phyloP scores from a whole-genome alignment of 129 eudicot genomes.

The Pseudognaphalium luteoalbum region DNA sequence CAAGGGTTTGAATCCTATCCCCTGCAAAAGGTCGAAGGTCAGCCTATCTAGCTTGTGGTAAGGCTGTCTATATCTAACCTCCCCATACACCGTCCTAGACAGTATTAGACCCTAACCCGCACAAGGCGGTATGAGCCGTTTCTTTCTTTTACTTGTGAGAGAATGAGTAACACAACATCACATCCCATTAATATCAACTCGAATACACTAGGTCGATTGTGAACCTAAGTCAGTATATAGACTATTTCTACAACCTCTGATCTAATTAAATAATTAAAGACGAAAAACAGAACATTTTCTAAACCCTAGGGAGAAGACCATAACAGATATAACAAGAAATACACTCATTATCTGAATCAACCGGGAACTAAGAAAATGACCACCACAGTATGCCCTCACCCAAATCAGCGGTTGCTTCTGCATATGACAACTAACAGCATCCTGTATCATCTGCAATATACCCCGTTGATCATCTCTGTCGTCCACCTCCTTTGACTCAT shows the following conservation, averaged over 20 bases:
- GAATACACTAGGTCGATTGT: background rate
- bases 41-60: too few species aligned
- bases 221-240: constrained; percentile 3
- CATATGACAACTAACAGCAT: background rate
- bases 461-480: constrained; percentile 14
- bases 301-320: constrained; percentile 38
- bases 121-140: too few species aligned
- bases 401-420: constrained; percentile 10
- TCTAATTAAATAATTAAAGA: constrained; percentile 22
- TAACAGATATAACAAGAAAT: constrained; percentile 36
- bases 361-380: constrained; percentile 18
- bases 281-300: constrained; percentile 37
- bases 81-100: too few species aligned
- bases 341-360: constrained; percentile 37
- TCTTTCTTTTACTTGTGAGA: too few species aligned
- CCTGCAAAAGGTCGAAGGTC: too few species aligned
- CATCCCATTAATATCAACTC: constrained; percentile 20
- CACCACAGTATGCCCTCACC: constrained; percentile 22
- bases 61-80: too few species aligned
- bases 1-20: too few species aligned
- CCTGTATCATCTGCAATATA: constrained; percentile 28
- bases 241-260: constrained; percentile 18
- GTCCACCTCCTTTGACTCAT: constrained; percentile 12
- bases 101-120: too few species aligned
- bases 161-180: background rate